Base-by-base conservation (phyloP, 345 rosid species). In the Acer saccharum region DNA sequence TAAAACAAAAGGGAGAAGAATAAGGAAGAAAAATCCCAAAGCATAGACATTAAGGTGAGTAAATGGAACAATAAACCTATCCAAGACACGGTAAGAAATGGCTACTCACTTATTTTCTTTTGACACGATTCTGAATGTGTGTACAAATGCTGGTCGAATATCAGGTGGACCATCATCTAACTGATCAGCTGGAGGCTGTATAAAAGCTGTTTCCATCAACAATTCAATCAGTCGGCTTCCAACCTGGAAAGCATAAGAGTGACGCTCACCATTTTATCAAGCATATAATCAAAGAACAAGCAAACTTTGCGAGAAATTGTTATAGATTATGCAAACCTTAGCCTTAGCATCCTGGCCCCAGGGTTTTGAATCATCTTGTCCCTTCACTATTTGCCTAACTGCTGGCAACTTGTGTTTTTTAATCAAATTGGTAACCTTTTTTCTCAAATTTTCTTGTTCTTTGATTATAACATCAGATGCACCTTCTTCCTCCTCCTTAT, bases 141-240 rank as follows among this genome's bases (percentile, higher is more conserved):
- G 99, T 71, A 79, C 57, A 91, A 96, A 96, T 86, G 99, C 99
- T 79, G 99, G 99, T 54, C 92, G 90, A 71, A 92, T 79, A 79
- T 94, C 97, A 78, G 98, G 97, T 60, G 91, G 94, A 81, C 72
- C 83, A 79, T 88, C 87, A 58, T 76, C 92, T 77, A 83, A 79
- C 81, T 90, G 92, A 85, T 88, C 79, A 77, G 86, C 71, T 77
- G 98, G 92, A 75, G 94, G 81, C 68, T 96, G 99, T 85, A 97
- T 88, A 82, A 87, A 90, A 79, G 99, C 98, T 69, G 90, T 93
- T 84, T 81, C 88, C 79, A 89, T 83, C 77, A 94, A 83, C 83
- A 97, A 83, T 77, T 94, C 98, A 77, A 97, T 89, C 27, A 97
- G 88, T 43, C 92, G 93, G 81, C 98, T 90, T 77, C 99, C 99